Conservation (phyloP, 2,329 filamentous ascomycete genomes). For the Tolypocladium sp. region DNA sequence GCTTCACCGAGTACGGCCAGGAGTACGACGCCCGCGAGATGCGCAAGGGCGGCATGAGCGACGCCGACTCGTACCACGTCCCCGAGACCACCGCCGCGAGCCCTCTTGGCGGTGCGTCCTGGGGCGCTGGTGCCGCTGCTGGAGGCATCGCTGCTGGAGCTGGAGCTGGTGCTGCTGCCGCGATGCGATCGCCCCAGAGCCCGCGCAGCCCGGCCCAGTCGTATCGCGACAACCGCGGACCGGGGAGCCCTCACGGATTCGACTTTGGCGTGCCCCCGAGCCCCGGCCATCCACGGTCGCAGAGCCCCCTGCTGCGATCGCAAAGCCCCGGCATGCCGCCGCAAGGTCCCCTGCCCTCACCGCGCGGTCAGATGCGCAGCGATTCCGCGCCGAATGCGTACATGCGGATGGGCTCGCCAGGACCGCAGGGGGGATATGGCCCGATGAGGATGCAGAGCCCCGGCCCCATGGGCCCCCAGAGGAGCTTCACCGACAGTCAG, state of each 20-base stretch:
- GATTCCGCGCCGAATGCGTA: constrained; percentile 2
- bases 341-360: not conserved
- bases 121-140: constrained; percentile 5
- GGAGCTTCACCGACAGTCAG: constrained; percentile 8
- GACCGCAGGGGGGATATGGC: constrained; percentile 6
- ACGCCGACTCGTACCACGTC: constrained; percentile 9
- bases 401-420: constrained; percentile 7
- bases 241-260: constrained; percentile 5
- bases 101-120: constrained; percentile 6
- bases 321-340: constrained; percentile 3
- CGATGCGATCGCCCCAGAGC: not conserved
- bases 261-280: constrained; percentile 8
- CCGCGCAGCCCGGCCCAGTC: constrained; percentile 6
- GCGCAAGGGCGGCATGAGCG: constrained; percentile 4
- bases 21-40: constrained; percentile 10
- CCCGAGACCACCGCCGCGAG: constrained; percentile 7
- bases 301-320: constrained; percentile 1
- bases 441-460: constrained; percentile 6
- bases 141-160: not conserved
- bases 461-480: not conserved
- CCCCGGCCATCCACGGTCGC: not conserved
- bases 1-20: constrained; percentile 21
- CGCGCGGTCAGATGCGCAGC: constrained; percentile 3
- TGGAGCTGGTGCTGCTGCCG: not conserved
- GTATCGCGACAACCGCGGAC: not conserved